phyloP scores from a whole-genome alignment of 202 grass and related monocot species.

The Hordeum pubiflorum region DNA sequence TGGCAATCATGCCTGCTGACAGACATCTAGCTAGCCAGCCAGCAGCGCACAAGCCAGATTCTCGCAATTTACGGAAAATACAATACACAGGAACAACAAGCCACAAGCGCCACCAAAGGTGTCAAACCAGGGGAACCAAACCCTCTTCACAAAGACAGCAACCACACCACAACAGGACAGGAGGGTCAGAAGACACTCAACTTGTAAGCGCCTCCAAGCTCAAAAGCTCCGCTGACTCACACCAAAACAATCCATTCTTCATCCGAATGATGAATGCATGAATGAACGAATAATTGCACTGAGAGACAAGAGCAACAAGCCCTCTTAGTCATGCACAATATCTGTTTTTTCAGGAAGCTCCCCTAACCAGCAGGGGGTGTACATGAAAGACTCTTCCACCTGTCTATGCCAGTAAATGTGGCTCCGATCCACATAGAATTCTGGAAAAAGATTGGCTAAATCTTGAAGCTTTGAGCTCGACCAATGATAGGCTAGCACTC shows the following conservation, averaged over 20 bases:
- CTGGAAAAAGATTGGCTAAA: not conserved
- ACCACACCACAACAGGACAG: not conserved
- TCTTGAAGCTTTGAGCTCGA: not conserved
- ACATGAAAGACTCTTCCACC: not conserved
- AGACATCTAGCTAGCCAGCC: too few relatives aligned
- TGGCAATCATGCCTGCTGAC: too few relatives aligned
- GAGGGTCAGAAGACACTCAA: not conserved
- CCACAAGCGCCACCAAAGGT: too few relatives aligned
- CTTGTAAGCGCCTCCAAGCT: too few relatives aligned
- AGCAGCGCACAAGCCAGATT: too few relatives aligned
- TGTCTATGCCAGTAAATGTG: not conserved
- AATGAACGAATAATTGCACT: too few relatives aligned
- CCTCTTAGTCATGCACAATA: too few relatives aligned
- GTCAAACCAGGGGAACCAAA: not conserved
- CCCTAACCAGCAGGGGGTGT: conserved; percentile 9
- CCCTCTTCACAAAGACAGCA: not conserved
- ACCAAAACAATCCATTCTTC: not conserved
- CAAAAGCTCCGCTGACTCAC: not conserved
- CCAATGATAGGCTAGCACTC: not conserved
- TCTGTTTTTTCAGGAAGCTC: not conserved
- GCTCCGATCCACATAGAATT: not conserved
- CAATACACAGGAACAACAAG: too few relatives aligned
- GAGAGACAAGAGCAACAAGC: too few relatives aligned
- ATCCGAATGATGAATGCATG: too few relatives aligned
- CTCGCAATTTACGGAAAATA: too few relatives aligned